Percentiles rank a stretch among this genome's conserved stretches.
Conservation (phyloP, 2,329 filamentous ascomycete genomes). For the Colletotrichum cordylinicola region DNA sequence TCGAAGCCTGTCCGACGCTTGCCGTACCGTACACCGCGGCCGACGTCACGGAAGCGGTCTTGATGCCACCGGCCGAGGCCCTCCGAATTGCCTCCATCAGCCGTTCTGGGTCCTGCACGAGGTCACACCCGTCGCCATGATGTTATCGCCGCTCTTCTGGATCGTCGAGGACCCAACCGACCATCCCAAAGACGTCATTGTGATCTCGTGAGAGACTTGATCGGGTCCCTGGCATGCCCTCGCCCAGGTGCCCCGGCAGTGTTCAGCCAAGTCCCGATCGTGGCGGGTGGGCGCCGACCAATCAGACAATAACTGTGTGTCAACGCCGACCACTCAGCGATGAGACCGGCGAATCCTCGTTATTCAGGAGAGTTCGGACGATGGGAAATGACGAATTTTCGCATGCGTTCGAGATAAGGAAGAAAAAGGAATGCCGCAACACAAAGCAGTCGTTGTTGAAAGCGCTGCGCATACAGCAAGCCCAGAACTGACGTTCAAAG, state of each 20-base stretch:
- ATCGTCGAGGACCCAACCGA: background rate
- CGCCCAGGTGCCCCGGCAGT: conserved; percentile 20
- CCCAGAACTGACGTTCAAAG: background rate
- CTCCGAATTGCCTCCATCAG: background rate
- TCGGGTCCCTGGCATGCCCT: conserved; percentile 14
- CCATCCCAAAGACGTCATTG: conserved; percentile 17
- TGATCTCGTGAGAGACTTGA: conserved; percentile 15
- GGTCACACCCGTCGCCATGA: background rate
- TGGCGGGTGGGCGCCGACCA: conserved; percentile 20
- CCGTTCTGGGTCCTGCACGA: background rate
- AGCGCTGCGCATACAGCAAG: background rate
- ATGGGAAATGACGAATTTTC: conserved; percentile 15
- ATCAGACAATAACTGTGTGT: conserved; percentile 24
- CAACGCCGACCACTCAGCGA: conserved; percentile 25
- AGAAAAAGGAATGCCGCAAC: background rate
- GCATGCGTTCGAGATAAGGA: conserved; percentile 9
- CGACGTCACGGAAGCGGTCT: conserved; percentile 14
- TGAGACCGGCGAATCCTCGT: conserved; percentile 20
- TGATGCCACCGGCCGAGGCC: background rate
- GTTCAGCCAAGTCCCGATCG: conserved; percentile 20
- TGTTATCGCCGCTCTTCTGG: conserved; percentile 3
- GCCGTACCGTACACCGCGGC: conserved; percentile 11
- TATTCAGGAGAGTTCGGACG: conserved; percentile 9
- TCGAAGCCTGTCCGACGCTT: conserved; percentile 5
- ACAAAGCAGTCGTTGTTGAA: background rate